These are phyloP conservation scores for Pseudopyrenochaeta lycopersici DNA, from an alignment of 2,329 filamentous ascomycete species.

Conservation along the genomic window DNA sequence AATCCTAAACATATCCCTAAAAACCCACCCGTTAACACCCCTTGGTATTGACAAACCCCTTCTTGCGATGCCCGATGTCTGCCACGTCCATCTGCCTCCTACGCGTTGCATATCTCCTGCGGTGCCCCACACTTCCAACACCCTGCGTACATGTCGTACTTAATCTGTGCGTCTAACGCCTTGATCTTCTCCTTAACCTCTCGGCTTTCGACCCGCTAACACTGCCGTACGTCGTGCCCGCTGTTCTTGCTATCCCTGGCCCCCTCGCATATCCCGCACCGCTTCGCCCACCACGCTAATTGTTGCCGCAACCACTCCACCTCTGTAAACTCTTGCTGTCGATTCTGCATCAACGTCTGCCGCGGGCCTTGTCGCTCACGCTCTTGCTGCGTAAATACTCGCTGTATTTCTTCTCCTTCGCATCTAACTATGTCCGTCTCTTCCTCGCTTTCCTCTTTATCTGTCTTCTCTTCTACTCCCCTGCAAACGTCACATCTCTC, in stretches of 20 bases:
- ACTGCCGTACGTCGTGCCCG: constrained; percentile 10
- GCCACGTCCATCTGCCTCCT: neutral
- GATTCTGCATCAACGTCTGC: constrained; percentile 8
- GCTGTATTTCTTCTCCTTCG: constrained; percentile 5
- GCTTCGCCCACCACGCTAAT: constrained; percentile 15
- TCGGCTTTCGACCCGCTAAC: constrained; percentile 8
- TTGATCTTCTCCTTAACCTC: constrained; percentile 4
- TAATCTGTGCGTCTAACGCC: constrained; percentile 5
- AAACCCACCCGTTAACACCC: constrained; percentile 9
- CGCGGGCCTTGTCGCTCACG: neutral
- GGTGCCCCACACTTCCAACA: constrained; percentile 15
- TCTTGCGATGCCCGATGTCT: neutral
- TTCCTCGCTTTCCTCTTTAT: constrained; percentile 1
- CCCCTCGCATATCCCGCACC: constrained; percentile 13
- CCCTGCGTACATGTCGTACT: constrained; percentile 15
- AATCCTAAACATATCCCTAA: constrained; percentile 2
- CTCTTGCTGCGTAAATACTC: constrained; percentile 9
- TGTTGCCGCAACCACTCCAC: constrained; percentile 11
- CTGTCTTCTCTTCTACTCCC: constrained; percentile 1
- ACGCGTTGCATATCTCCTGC: constrained; percentile 13
- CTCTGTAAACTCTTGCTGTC: constrained; percentile 10
- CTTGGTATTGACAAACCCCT: neutral
- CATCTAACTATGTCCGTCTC: constrained; percentile 3
- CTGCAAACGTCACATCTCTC: constrained; percentile 9
- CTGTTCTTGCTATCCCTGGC: constrained; percentile 9